Evolutionary conservation across 2,329 filamentous ascomycete species (phyloP), one percentile per base, ranked within the genome.

Genomic region (Penicillium sp.): DNA sequence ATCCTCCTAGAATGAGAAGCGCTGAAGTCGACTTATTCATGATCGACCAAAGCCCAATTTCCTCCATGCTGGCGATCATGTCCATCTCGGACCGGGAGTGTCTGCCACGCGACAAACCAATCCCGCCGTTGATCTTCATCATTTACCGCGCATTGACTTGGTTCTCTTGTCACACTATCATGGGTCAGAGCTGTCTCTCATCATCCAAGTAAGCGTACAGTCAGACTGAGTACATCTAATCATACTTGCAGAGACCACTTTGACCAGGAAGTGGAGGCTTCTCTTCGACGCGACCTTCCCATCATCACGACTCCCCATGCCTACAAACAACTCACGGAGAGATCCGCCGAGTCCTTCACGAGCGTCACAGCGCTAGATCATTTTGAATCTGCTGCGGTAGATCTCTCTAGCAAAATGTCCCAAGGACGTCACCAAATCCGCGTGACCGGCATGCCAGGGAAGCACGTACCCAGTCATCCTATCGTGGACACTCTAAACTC

Each of bases 131-230:
- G 76, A 83, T 49, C 61, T 85, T 5, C 72, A 81, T 41, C 71
- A 80, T 26, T 67, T 85, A 2, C 83, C 83, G 1, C 69, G 73
- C 1, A 72, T 85, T 13, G 80, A 85, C 59, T 67, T 73, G 1
- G 74, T 86, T 2, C 68, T 85, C 33, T 67, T 86, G 2, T 82
- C 77, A 2, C 82, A 85, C 57, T 85, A 85, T 59, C 83, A 86
- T 55, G 81, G 69, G 66, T 69, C 18, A 9, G 9, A 6, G 8
- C 4, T 32, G 36, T 11, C 26, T 28, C 11, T 32, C n/a, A 38
- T n/a, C 33, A 8, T 36, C 4, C 8, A 5, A 32, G 11, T 7
- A 5, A 11, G 11, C 8, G 8, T 11, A 32, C 11, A 7, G 8
- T 8, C 29, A 5, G 4, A 11, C 5, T 32, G 29, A 11, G 9